Percentiles rank a stretch among this genome's conserved stretches.
These are phyloP conservation scores for Phlebiopsis flavidoalba DNA, from an alignment of 768 basidiomycete species.

Conservation along the genomic window DNA sequence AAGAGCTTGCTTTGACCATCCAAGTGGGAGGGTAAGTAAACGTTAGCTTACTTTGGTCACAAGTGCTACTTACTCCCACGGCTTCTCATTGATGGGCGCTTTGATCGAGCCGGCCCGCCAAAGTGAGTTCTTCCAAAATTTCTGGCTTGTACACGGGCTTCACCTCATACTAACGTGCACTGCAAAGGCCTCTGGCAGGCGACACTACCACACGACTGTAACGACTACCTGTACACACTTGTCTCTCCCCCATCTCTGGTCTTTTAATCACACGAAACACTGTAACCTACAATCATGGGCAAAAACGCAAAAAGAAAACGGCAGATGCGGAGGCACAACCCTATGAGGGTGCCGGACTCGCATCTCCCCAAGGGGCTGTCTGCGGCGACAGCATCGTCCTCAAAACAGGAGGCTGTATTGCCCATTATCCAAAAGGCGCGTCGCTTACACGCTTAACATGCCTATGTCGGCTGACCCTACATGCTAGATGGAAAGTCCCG, in stretches of 20 bases:
- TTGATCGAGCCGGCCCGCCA: not conserved
- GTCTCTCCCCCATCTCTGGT: not conserved
- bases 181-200: not conserved
- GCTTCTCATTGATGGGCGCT: not conserved
- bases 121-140: not conserved
- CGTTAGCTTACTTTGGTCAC: not conserved
- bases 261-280: not conserved
- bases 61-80: not conserved
- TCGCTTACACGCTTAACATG: not conserved
- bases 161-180: not conserved
- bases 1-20: not conserved
- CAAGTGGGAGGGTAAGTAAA: not conserved
- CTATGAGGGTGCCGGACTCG: slow-evolving; percentile 88
- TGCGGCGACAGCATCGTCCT: slow-evolving; percentile 65
- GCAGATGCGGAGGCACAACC: slow-evolving; percentile 83
- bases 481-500: slow-evolving; percentile 66
- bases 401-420: slow-evolving; percentile 72
- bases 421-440: slow-evolving; percentile 84
- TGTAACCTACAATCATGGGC: slow-evolving; percentile 52
- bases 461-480: not conserved
- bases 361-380: slow-evolving; percentile 83
- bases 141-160: not conserved
- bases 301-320: slow-evolving; percentile 92
- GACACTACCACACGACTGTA: not conserved
- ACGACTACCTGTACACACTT: not conserved